Percentiles rank a stretch among this genome's conserved stretches.
phyloP scores from a whole-genome alignment of 192 early-diverging fungal species.

The Phlyctochytrium planicorne region DNA sequence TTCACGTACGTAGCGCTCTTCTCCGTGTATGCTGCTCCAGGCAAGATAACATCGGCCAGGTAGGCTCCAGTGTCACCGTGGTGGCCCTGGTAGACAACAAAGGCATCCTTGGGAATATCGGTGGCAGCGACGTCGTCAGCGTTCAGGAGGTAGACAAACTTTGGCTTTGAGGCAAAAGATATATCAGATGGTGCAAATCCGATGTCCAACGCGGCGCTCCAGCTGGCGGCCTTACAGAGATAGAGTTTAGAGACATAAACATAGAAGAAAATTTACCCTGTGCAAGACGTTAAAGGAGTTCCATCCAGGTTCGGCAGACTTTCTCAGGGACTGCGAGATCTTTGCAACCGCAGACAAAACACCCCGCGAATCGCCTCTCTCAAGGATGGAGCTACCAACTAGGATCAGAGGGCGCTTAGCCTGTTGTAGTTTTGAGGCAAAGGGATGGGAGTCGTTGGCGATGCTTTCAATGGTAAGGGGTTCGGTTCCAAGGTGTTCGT shows the following conservation, averaged over 20 bases:
- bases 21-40: constrained; percentile 94
- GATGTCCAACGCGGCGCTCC: constrained; percentile 87
- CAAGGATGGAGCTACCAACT: constrained; percentile 78
- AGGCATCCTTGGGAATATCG: constrained; percentile 84
- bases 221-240: constrained; percentile 65
- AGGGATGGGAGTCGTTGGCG: constrained; percentile 65
- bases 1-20: constrained; percentile 95
- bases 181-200: constrained; percentile 62
- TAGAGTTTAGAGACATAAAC: constrained; percentile 8
- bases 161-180: constrained; percentile 40
- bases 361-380: constrained; percentile 71
- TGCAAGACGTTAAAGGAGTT: constrained; percentile 93
- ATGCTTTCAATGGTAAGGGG: constrained; percentile 68
- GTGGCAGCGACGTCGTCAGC: constrained; percentile 80
- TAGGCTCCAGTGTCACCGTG: constrained; percentile 96
- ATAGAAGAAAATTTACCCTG: constrained; percentile 53
- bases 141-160: constrained; percentile 89
- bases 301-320: constrained; percentile 72
- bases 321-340: constrained; percentile 66
- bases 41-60: constrained; percentile 93
- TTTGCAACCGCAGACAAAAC: constrained; percentile 75
- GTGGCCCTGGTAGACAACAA: constrained; percentile 99
- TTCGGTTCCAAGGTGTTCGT: constrained; percentile 74
- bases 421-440: constrained; percentile 69
- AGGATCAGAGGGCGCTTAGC: constrained; percentile 92